Base-by-base conservation (phyloP, 768 basidiomycete genomes). In the Rhizopogon roseolus region DNA sequence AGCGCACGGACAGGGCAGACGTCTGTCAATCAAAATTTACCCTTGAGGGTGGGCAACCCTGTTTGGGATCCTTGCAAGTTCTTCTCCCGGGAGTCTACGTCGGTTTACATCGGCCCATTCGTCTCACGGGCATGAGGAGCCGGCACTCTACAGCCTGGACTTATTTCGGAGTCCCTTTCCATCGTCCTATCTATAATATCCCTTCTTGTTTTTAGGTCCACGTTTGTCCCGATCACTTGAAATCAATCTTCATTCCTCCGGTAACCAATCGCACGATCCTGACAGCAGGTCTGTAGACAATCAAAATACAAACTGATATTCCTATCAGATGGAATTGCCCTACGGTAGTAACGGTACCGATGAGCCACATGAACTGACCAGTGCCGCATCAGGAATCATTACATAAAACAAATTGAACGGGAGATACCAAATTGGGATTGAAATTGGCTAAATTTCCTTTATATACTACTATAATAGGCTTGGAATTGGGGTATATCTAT, bases 171-270 rank as follows among this genome's bases (percentile, higher is more conserved):
- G 36, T 38, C 40, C 2, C 29, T 36, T 16, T 22, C 36, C 49
- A 29, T 50, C 45, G 16, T 39, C 50, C 53, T 50, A 49, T 54
- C 16, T 51, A 16, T 51, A 46, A 41, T 34, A 52, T 32, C 28
- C 29, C 19, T 41, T 5, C 40, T 36, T 41, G 28, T 38, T 49
- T 41, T 56, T 49, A 49, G 52, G 55, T 19, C 53, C 53, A 56
- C 45, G 54, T 56, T 56, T 54, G 38, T 56, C 53, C 42, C 54
- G 32, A 42, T 22, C 17, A 39, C 19, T 22, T 13, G 34, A 11
- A 36, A 36, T 36, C 34, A 36, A 36, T 11, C 34, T 36, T 36
- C 34, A 36, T 22, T 22, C 22, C 22, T 22, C 34, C 34, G 10
- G 5, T 36, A 11, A 11, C 34, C 34, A 36, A 36, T 36, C 34